Conservation (phyloP, 2,329 filamentous ascomycete species). For the Hirsutella thompsonii region DNA sequence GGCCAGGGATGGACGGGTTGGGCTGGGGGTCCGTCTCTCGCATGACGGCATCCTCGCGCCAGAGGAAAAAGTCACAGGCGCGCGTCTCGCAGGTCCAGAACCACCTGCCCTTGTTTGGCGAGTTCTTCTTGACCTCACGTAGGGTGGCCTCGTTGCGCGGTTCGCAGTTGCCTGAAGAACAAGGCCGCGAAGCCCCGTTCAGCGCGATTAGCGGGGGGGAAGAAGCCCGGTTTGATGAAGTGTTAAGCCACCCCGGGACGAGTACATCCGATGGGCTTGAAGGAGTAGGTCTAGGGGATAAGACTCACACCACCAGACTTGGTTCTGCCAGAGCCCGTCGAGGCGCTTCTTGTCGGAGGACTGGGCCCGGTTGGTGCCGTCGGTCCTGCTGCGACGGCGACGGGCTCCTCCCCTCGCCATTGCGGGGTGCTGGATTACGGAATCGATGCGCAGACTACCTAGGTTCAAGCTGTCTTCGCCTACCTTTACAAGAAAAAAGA, state of each 20-base stretch:
- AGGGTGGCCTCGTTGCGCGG: constrained; percentile 23
- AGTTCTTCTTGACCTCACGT: constrained; percentile 23
- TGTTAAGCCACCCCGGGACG: not conserved
- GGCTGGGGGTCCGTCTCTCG: constrained; percentile 14
- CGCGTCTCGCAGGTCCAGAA: constrained; percentile 28
- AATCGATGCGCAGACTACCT: too few relatives aligned
- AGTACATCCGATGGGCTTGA: not conserved
- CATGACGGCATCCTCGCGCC: constrained; percentile 23
- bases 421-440: too few relatives aligned
- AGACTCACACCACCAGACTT: constrained; percentile 23
- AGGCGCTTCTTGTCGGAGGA: constrained; percentile 16
- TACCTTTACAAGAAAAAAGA: too few relatives aligned
- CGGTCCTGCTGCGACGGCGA: not conserved
- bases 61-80: constrained; percentile 32
- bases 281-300: not conserved
- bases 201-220: not conserved
- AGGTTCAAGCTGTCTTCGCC: too few relatives aligned
- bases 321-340: constrained; percentile 19
- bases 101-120: constrained; percentile 24
- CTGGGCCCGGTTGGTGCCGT: constrained; percentile 3
- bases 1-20: constrained; percentile 1
- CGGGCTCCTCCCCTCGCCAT: too few relatives aligned
- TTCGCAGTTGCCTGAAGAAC: constrained; percentile 26
- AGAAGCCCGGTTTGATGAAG: not conserved
- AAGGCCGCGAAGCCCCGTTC: not conserved